A percentile compares a stretch with the other conserved stretches of the same genome.
Conservation (phyloP, 345 rosid species). For the Citrus maxima region DNA sequence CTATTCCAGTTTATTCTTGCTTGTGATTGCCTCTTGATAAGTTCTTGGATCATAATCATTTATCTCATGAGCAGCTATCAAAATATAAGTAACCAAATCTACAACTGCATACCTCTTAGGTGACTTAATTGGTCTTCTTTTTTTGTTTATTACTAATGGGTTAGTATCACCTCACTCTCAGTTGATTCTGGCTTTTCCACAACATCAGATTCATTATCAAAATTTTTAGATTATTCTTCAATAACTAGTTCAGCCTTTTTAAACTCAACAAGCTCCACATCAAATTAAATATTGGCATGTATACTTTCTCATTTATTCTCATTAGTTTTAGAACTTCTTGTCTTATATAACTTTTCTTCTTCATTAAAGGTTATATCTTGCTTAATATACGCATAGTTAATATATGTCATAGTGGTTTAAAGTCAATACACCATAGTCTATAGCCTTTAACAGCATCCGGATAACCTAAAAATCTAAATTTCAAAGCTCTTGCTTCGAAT, state of each 20-base stretch:
- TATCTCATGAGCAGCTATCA: not conserved
- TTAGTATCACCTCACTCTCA: no score
- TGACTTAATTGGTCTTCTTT: not conserved
- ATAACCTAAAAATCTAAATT: not conserved
- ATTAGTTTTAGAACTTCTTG: not conserved
- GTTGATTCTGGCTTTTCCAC: not conserved
- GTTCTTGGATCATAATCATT: not conserved
- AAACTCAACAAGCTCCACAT: not conserved
- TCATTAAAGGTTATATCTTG: not conserved
- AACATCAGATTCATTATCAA: not conserved
- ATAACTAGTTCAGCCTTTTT: rapidly evolving
- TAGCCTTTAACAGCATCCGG: not conserved
- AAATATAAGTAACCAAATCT: not conserved
- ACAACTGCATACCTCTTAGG: not conserved
- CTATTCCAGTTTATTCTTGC: no score
- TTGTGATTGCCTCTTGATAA: not conserved
- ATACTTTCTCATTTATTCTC: not conserved
- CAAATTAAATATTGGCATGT: rapidly evolving
- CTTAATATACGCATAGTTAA: not conserved
- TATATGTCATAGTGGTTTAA: not conserved
- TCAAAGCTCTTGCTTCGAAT: not conserved
- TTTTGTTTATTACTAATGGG: no score
- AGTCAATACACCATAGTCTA: not conserved
- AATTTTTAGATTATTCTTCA: rapidly evolving
- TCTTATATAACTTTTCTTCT: rapidly evolving